Conservation (phyloP, 179 eudicot genomes). For the Beta lomatogona region DNA sequence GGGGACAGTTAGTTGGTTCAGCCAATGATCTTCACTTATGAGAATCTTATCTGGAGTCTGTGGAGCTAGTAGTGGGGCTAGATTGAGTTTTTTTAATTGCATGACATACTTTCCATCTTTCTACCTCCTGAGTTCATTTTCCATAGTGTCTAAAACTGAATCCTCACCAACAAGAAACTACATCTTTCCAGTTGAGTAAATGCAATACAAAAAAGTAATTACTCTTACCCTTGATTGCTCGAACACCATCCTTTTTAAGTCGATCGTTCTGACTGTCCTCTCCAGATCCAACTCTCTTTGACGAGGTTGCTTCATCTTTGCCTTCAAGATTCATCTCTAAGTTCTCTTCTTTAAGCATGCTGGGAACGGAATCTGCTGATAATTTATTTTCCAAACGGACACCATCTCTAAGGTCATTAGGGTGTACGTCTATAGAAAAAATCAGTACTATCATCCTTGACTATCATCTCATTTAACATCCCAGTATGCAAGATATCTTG, state of each 20-base stretch:
- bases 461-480: slow-evolving; percentile 32
- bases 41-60: not conserved
- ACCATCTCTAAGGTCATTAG: slow-evolving; percentile 28
- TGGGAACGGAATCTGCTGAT: slow-evolving; percentile 32
- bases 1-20: not conserved
- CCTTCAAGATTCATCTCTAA: slow-evolving; percentile 36
- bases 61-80: not conserved
- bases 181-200: not conserved
- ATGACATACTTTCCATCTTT: not conserved
- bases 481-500: slow-evolving; percentile 31
- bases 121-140: not conserved
- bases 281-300: slow-evolving; percentile 44
- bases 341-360: slow-evolving; percentile 36
- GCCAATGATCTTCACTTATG: not conserved
- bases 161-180: not conserved
- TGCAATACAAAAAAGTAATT: not conserved
- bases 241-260: slow-evolving; percentile 42
- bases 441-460: slow-evolving; percentile 34
- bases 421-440: slow-evolving; percentile 27
- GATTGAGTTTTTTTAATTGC: not conserved
- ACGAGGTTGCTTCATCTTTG: slow-evolving; percentile 41
- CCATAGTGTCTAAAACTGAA: not conserved
- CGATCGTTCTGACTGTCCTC: slow-evolving; percentile 42
- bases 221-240: slow-evolving; percentile 60
- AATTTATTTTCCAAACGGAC: slow-evolving; percentile 28